phyloP scores from a whole-genome alignment of 768 basidiomycete species.

The Tulasnella sp. region DNA sequence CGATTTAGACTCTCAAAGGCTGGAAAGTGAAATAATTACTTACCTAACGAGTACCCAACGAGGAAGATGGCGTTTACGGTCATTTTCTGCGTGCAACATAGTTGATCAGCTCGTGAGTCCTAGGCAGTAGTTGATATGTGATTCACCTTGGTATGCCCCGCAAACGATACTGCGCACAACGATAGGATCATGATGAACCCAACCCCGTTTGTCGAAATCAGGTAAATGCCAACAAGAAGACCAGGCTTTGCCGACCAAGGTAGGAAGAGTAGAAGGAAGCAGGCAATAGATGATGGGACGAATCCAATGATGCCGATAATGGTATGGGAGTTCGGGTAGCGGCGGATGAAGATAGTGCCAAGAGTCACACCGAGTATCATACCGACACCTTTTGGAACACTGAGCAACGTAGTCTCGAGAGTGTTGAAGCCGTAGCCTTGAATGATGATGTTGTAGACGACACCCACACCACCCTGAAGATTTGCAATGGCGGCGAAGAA shows the following conservation, averaged over 20 bases:
- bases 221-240: slow-evolving; percentile 12
- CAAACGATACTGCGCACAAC: not conserved
- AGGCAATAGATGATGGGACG: slow-evolving; percentile 3
- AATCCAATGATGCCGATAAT: slow-evolving; percentile 11
- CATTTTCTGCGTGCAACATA: slow-evolving; percentile 10
- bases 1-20: not conserved
- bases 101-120: not conserved
- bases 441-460: slow-evolving; percentile 23
- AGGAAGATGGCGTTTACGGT: slow-evolving; percentile 20
- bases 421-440: slow-evolving; percentile 19
- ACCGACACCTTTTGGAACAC: slow-evolving; percentile 11
- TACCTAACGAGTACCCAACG: slow-evolving; percentile 18
- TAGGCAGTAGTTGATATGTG: not conserved
- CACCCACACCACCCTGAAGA: slow-evolving; percentile 25
- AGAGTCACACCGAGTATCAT: not conserved
- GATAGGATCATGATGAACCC: slow-evolving; percentile 15
- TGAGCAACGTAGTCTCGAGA: slow-evolving; percentile 19
- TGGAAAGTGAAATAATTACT: not conserved
- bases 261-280: slow-evolving; percentile 18
- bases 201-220: not conserved
- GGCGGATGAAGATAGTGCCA: not conserved
- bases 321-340: slow-evolving; percentile 6
- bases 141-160: slow-evolving; percentile 18
- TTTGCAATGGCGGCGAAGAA: slow-evolving; percentile 15
- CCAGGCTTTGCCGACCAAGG: slow-evolving; percentile 17